Percentiles rank a stretch among this genome's conserved stretches.
Conservation (phyloP, 139 green algal genomes). For the Desmodesmus armatus region DNA sequence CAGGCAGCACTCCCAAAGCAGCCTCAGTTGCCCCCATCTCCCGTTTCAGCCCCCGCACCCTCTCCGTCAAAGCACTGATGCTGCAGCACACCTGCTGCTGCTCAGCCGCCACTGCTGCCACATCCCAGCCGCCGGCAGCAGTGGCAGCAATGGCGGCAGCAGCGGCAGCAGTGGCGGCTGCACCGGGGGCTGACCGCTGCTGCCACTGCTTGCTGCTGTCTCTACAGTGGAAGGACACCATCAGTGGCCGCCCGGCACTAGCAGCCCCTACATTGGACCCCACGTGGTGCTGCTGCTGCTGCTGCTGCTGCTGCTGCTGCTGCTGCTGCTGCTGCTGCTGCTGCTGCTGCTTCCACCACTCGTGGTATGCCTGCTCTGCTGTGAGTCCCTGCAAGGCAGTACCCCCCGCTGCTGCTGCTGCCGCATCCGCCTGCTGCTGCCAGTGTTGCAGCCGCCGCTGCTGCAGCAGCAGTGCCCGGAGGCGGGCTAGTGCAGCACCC, state of each 20-base stretch:
- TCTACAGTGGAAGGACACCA: background rate
- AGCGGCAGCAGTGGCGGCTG: background rate
- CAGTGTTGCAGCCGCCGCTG: conserved; percentile 36
- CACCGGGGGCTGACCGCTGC: background rate
- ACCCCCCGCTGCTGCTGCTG: conserved; percentile 9
- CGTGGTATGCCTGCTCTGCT: conserved; percentile 31
- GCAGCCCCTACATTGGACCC: background rate
- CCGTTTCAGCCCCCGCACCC: conserved; percentile 12
- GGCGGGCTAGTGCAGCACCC: conserved; percentile 20
- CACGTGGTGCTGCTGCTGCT: background rate
- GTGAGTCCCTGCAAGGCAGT: background rate
- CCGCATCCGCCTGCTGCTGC: conserved; percentile 29
- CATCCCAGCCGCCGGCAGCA: background rate
- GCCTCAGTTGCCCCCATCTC: background rate
- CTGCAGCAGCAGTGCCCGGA: conserved; percentile 32
- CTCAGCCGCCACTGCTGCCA: conserved; percentile 19
- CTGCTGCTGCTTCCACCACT: conserved; percentile 27
- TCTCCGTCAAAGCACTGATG: background rate
- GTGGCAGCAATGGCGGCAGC: conserved; percentile 12
- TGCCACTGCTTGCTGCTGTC: no score
- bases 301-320: background rate
- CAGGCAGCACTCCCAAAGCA: conserved; percentile 12
- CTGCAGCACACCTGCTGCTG: background rate
- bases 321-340: conserved; percentile 15
- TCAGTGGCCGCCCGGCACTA: background rate